Evolutionary conservation across 192 early-diverging fungal genomes (phyloP).

Genomic region (Geosiphon pyriformis): DNA sequence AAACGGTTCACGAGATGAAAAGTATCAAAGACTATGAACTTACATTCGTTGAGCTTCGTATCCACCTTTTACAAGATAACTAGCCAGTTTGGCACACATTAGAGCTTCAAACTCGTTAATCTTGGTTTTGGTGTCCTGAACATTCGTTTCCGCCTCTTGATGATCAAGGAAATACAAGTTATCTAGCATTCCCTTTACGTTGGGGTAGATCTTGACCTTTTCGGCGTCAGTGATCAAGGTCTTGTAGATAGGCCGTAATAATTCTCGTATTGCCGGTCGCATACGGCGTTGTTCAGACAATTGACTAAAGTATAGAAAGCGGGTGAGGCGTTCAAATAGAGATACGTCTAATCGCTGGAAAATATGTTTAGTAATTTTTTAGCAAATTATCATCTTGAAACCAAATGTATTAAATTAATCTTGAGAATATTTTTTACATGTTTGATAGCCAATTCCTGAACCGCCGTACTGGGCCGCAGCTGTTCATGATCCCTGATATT

Average conservation of each 20-base stretch:
- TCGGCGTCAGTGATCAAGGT: constrained; percentile 41
- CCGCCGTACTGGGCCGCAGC: constrained; percentile 47
- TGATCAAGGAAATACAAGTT: constrained; percentile 33
- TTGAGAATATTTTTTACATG: constrained; percentile 8
- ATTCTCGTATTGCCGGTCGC: constrained; percentile 46
- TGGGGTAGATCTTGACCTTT: constrained; percentile 29
- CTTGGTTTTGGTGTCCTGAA: constrained; percentile 29
- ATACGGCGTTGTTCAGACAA: constrained; percentile 51
- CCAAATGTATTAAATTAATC: not conserved
- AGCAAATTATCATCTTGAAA: not conserved
- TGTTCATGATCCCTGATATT: constrained; percentile 49
- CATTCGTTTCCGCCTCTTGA: constrained; percentile 22
- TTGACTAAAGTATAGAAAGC: constrained; percentile 37
- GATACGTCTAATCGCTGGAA: constrained; percentile 39
- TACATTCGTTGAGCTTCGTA: constrained; percentile 27
- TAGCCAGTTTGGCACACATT: constrained; percentile 32
- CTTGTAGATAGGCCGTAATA: constrained; percentile 47
- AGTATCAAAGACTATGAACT: not conserved
- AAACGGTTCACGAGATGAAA: too few species aligned
- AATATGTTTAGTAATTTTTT: not conserved
- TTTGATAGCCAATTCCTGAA: constrained; percentile 37
- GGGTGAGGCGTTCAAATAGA: constrained; percentile 50
- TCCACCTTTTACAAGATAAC: constrained; percentile 33
- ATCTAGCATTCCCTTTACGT: constrained; percentile 43
- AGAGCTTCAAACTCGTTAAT: constrained; percentile 35